Conservation (phyloP, 768 basidiomycete genomes). For the Suillus sp. region DNA sequence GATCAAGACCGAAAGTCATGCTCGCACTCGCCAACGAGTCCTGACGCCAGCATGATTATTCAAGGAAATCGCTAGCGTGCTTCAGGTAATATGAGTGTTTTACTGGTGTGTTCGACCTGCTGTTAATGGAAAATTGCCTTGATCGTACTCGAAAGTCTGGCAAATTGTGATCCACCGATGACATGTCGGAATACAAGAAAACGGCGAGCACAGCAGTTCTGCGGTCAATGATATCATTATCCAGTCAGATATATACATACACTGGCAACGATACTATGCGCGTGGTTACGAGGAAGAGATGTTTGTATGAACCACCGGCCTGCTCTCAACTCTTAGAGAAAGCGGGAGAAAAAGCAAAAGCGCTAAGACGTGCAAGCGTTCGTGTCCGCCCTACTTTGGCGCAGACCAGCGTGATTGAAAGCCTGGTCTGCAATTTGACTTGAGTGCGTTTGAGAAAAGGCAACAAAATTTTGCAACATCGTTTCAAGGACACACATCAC, state of each 20-base stretch:
- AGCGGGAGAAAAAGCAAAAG: slow-evolving; percentile 28
- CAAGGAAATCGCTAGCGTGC: too few relatives aligned
- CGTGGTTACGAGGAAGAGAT: not conserved
- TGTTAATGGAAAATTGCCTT: not conserved
- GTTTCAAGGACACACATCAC: slow-evolving; percentile 10
- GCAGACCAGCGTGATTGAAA: slow-evolving; percentile 28
- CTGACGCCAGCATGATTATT: too few relatives aligned
- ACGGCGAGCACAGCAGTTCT: not conserved
- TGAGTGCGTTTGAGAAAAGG: slow-evolving; percentile 31
- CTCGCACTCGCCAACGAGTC: not conserved
- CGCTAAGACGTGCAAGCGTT: slow-evolving; percentile 33
- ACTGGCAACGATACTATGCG: not conserved
- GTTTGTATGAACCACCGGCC: slow-evolving; percentile 36
- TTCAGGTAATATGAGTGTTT: not conserved
- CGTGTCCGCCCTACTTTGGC: slow-evolving; percentile 38
- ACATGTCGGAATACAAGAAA: not conserved
- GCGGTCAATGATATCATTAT: not conserved
- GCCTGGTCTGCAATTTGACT: slow-evolving; percentile 36
- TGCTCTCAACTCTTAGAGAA: slow-evolving; percentile 22
- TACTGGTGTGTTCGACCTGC: not conserved
- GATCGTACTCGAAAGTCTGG: not conserved
- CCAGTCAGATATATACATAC: not conserved
- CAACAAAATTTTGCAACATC: not conserved
- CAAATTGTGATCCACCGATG: not conserved
- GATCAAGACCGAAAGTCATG: not conserved